A percentile compares a stretch with the other conserved stretches of the same genome.
phyloP scores from a whole-genome alignment of 148 eudicot genomes.

The Diospyros lotus region DNA sequence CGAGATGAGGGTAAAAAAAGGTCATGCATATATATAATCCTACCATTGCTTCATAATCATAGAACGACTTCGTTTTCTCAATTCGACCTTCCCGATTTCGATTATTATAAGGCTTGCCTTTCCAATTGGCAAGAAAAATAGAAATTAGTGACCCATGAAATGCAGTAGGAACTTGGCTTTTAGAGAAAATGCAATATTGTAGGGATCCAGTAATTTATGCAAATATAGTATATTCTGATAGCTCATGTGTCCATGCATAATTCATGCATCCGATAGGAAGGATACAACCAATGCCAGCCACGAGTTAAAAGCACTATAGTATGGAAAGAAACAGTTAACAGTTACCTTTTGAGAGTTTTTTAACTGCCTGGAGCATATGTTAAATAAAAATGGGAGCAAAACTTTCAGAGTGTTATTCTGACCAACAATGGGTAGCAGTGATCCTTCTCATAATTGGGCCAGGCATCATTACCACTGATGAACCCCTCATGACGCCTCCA shows the following conservation, averaged over 20 bases:
- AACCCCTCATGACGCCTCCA: slow-evolving; percentile 65
- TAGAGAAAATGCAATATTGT: neutral
- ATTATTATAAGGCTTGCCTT: too few relatives aligned
- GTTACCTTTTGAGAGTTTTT: neutral
- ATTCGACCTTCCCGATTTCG: too few relatives aligned
- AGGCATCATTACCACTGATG: slow-evolving; percentile 42
- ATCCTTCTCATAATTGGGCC: slow-evolving; percentile 82
- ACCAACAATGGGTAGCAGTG: slow-evolving; percentile 92
- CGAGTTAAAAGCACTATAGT: neutral
- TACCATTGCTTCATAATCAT: too few relatives aligned
- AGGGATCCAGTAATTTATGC: neutral
- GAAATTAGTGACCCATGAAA: neutral
- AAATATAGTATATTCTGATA: neutral
- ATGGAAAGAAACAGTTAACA: neutral
- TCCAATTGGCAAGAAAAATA: neutral
- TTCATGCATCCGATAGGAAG: neutral
- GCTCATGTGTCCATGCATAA: neutral
- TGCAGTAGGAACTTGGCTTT: neutral
- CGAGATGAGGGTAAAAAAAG: too few relatives aligned
- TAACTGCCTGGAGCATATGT: neutral
- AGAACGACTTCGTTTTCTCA: too few relatives aligned
- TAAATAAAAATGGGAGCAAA: neutral
- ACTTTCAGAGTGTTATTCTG: slow-evolving; percentile 47
- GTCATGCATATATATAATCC: too few relatives aligned
- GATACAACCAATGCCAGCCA: neutral